Evolutionary conservation across 305 asterid genomes (phyloP).

Genomic region (Solanum aculeatissimum): DNA sequence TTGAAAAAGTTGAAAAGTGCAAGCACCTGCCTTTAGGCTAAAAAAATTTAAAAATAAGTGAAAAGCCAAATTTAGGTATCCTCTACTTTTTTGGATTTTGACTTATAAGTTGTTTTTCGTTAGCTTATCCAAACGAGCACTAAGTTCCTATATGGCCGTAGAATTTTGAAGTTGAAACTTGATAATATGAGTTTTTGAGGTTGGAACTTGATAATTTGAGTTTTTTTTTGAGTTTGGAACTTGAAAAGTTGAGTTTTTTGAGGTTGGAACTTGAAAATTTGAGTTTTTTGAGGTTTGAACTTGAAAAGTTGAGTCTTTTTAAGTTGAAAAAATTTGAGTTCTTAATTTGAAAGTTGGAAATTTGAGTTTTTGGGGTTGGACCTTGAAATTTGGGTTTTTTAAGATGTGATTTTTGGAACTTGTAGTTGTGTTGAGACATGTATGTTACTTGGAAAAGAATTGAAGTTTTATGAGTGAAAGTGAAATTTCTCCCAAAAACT

Average conservation of each 20-base stretch:
- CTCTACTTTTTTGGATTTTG: too few relatives aligned
- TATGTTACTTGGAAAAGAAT: not conserved
- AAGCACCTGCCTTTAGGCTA: too few relatives aligned
- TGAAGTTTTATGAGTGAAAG: not conserved
- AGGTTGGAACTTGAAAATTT: not conserved
- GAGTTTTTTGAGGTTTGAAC: not conserved
- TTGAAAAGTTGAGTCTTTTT: not conserved
- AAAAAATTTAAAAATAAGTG: too few relatives aligned
- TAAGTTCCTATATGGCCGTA: not conserved
- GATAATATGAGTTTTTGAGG: too few relatives aligned
- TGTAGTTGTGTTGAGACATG: not conserved
- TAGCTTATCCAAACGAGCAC: too few relatives aligned
- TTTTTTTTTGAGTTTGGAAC: not conserved
- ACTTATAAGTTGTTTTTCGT: too few relatives aligned
- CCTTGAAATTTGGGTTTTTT: not conserved
- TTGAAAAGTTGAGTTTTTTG: not conserved
- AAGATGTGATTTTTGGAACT: not conserved
- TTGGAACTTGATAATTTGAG: too few relatives aligned
- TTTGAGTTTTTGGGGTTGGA: not conserved
- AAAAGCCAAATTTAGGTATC: too few relatives aligned
- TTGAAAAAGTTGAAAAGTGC: too few relatives aligned
- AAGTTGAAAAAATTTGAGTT: too few relatives aligned
- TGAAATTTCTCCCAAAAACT: not conserved
- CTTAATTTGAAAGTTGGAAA: too few relatives aligned
- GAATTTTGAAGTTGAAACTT: not conserved